Evolutionary conservation across 495 filamentous ascomycete genomes (phyloP), one percentile per base, ranked within the genome.

Genomic region (Chaetomium tenue): DNA sequence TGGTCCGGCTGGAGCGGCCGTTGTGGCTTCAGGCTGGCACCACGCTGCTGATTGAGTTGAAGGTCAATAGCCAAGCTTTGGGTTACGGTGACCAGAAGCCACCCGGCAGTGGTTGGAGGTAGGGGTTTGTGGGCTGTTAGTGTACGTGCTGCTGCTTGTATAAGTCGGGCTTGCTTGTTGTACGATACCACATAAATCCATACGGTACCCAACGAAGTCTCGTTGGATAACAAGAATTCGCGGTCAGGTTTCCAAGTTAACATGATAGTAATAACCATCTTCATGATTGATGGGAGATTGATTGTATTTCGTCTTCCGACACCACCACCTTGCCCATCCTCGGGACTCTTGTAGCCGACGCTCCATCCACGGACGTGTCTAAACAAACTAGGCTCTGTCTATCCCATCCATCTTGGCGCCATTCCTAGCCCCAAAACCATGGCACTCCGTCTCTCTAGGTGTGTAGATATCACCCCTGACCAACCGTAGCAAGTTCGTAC

Each of bases 11-110:
- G 26, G 80, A 87, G 70, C 83, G 86, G 70, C 85, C 86, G 66
- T 75, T 86, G 39, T 85, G 80, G 74, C 63, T 76, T 20, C 90
- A 95, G 77, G 79, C 89, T 59, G 93, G 93, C 37, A 97, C 92
- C 1, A 72, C 75, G 47, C 58, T 79, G 23, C 62, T 79, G 59
- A 68, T 80, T 30, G 79, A 82, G 73, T 63, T 82, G 66, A 75
- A 70, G 61, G 74, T 82, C 5, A 74, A 63, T 5, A 61, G 64
- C 20, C 50, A 60, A 25, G 23, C 8, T 23, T 20, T 22, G 23
- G 12, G 18, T 23, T 3, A n/a, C 8, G 20, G 11, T 22, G 46
- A 58, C 30, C 12, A 60, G 50, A 50, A 63, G 55, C 51, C 53
- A 0, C 5, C 8, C 6, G 9, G 20, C 18, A 20, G 12, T 23